These are phyloP conservation scores for Hypoxylon sp. DNA, from an alignment of 2,329 filamentous ascomycete species.

Conservation along the genomic window DNA sequence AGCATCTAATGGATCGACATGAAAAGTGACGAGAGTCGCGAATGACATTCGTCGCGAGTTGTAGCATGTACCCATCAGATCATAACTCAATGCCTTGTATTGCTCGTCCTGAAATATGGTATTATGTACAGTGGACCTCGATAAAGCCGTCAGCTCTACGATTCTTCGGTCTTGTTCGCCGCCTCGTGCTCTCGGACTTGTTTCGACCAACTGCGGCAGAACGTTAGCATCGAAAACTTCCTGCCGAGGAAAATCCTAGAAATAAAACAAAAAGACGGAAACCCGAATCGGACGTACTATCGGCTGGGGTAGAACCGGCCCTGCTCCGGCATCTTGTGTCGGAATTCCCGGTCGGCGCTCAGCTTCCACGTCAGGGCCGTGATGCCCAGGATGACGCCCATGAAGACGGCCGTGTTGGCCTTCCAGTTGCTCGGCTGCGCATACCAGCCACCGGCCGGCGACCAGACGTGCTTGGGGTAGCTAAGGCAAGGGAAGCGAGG, in stretches of 20 bases:
- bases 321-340: constrained; percentile 79
- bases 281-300: constrained; percentile 75
- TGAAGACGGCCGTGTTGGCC: constrained; percentile 82
- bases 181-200: constrained; percentile 57
- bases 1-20: neutral
- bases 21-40: neutral
- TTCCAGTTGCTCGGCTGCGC: constrained; percentile 95
- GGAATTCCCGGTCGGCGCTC: constrained; percentile 76
- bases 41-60: neutral
- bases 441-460: constrained; percentile 97
- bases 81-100: constrained; percentile 20
- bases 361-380: constrained; percentile 71
- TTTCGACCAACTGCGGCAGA: constrained; percentile 51
- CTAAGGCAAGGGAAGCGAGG: constrained; percentile 57
- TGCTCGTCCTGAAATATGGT: constrained; percentile 25
- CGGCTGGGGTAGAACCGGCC: constrained; percentile 85
- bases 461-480: constrained; percentile 99
- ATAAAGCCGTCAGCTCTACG: constrained; percentile 26
- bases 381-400: constrained; percentile 72
- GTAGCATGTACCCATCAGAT: neutral
- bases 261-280: too few species aligned
- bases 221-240: constrained; percentile 9
- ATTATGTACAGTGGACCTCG: constrained; percentile 37
- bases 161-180: constrained; percentile 42
- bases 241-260: neutral